A percentile compares a stretch with the other conserved stretches of the same genome.
Conservation (phyloP, 306 rosid species). For the Prinsepia uniflora region DNA sequence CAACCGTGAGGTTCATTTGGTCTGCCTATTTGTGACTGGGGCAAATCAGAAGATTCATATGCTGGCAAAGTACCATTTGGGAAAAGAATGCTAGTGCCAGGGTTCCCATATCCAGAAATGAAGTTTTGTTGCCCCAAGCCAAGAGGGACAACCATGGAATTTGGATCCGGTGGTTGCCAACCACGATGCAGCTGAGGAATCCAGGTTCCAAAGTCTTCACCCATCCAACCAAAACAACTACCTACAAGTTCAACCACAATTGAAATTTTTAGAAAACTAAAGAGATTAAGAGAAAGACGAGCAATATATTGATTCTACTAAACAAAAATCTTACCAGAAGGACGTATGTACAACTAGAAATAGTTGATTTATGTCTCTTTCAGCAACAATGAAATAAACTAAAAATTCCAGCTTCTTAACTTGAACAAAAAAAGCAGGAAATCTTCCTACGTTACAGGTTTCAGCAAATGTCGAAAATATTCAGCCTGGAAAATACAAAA, state of each 20-base stretch:
- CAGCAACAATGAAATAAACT: constrained; percentile 58
- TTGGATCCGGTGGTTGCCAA: constrained; percentile 52
- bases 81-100: constrained; percentile 27
- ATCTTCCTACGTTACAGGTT: constrained; percentile 92
- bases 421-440: constrained; percentile 33
- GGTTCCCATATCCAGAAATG: constrained; percentile 34
- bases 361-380: constrained; percentile 44
- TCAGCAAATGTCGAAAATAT: constrained; percentile 91
- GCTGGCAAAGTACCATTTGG: constrained; percentile 40
- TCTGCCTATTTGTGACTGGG: constrained; percentile 41
- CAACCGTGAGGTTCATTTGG: constrained; percentile 64
- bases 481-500: constrained; percentile 66
- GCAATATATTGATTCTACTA: neutral
- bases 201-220: constrained; percentile 59
- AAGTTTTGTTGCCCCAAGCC: constrained; percentile 47
- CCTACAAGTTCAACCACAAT: constrained; percentile 33
- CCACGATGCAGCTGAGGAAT: constrained; percentile 38
- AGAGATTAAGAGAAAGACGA: neutral
- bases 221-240: constrained; percentile 72
- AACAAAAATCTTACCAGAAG: constrained; percentile 52
- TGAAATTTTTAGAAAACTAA: constrained; percentile 2
- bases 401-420: constrained; percentile 63
- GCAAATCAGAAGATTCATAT: constrained; percentile 35
- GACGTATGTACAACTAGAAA: constrained; percentile 42
- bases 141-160: constrained; percentile 35